Percentiles rank a stretch among this genome's conserved stretches.
Conservation (phyloP, 345 rosid genomes). For the Mercurialis annua region DNA sequence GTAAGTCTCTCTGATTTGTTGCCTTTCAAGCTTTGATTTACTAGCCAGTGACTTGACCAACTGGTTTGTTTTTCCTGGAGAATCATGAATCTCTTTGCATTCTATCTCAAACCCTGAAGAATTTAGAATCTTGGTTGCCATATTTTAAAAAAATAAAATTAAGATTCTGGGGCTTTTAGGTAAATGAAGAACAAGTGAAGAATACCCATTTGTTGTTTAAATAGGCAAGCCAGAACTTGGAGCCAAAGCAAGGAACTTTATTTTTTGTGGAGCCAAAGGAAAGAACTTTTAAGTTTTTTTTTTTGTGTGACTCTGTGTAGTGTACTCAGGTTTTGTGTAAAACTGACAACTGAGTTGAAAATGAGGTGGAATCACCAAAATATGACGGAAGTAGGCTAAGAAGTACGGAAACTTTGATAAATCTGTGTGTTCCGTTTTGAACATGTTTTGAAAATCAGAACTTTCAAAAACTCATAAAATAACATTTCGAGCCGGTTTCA, state of each 20-base stretch:
- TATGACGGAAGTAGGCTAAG: no score
- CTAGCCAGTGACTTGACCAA: constrained; percentile 32
- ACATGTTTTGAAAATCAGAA: no score
- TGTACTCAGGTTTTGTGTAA: neutral
- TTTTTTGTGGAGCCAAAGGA: neutral
- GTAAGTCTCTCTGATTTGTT: constrained; percentile 37
- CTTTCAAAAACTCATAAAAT: no score
- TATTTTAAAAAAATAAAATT: neutral
- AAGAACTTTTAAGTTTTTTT: no score
- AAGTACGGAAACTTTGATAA: no score
- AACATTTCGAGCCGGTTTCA: no score
- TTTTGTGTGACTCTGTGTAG: no score
- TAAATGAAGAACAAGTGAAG: neutral
- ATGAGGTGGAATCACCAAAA: no score
- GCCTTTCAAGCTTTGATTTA: constrained; percentile 34
- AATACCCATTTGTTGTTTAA: constrained; percentile 5
- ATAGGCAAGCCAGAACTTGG: constrained; percentile 21
- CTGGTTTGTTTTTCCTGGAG: constrained; percentile 26
- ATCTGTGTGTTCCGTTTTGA: no score
- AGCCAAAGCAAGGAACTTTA: constrained; percentile 28
- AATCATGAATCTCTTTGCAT: constrained; percentile 53
- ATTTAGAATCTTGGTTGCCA: constrained; percentile 38
- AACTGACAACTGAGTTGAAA: constrained; percentile 6
- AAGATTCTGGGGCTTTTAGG: neutral
- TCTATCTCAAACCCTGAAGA: constrained; percentile 37